Percentiles rank a stretch among this genome's conserved stretches.
Conservation (phyloP, 495 filamentous ascomycete genomes). For the Xylaria bambusicola region DNA sequence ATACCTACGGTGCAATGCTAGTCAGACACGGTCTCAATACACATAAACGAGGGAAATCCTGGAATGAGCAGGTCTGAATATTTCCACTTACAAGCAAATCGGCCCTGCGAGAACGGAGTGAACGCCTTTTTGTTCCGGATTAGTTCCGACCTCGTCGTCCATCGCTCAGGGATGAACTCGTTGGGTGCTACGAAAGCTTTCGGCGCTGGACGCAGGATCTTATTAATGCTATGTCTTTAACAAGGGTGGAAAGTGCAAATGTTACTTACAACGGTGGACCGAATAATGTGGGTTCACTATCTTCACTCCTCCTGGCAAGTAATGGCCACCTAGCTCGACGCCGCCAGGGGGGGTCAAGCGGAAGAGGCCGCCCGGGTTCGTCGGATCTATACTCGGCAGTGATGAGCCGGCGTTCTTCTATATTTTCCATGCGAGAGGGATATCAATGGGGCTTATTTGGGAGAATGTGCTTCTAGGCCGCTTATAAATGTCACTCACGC, state of each 20-base stretch:
- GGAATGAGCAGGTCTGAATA: neutral
- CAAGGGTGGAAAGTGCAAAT: neutral
- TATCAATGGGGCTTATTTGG: constrained; percentile 3
- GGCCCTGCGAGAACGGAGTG: constrained; percentile 33
- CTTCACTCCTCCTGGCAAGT: constrained; percentile 18
- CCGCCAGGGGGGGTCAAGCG: constrained; percentile 38
- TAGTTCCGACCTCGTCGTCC: constrained; percentile 40
- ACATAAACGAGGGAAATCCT: too few relatives aligned
- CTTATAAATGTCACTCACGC: constrained; percentile 20
- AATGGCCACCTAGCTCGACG: constrained; percentile 18
- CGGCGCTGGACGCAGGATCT: constrained; percentile 3
- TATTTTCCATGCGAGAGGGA: neutral
- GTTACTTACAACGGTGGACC: constrained; percentile 26
- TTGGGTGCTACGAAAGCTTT: constrained; percentile 35
- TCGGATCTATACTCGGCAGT: constrained; percentile 54
- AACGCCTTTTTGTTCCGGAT: constrained; percentile 37
- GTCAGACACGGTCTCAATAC: too few relatives aligned
- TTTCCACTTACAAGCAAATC: constrained; percentile 14
- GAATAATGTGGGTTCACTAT: constrained; percentile 35
- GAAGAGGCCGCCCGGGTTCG: constrained; percentile 41
- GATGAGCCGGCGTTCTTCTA: constrained; percentile 52
- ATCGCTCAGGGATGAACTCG: constrained; percentile 49
- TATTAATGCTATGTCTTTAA: neutral
- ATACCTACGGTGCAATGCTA: constrained; percentile 12
- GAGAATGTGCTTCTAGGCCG: constrained; percentile 34